Evolutionary conservation across 495 filamentous ascomycete genomes (phyloP), one percentile per base, ranked within the genome.

Genomic region (Penicillium pulvis): DNA sequence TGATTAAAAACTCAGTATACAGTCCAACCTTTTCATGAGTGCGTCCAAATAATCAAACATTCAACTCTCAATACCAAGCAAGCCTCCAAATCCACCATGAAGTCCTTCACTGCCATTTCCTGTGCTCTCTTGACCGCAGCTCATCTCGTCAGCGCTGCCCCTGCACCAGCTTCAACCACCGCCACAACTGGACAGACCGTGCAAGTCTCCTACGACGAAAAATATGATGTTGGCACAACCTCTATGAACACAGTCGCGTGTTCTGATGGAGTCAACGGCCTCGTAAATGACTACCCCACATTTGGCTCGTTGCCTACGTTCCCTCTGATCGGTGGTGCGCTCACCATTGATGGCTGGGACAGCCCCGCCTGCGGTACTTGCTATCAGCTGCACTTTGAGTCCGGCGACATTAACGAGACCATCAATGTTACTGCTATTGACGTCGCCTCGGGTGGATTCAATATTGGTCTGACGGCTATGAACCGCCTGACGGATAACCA

Each of bases 351-450:
- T 3, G 83, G 81, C 36, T 89, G 83, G 85, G 76, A 86, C 81
- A 75, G 68, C 57, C 36, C 66, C 16, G 75, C 74, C 60, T 93
- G 90, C 74, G 89, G 90, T 54, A 82, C 81, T 10, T 93, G 90
- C 80, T 93, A 85, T 75, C 53, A 71, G 46, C 71, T 90, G 47
- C 79, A 75, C 14, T 93, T 82, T 69, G 70, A 61, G 44, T 39
- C 53, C 42, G 69, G 57, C 47, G 56, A 53, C 23, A 39, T 66
- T 28, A 79, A 82, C 62, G 72, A 77, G 54, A 85, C 78, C 19
- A 80, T 93, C 73, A 80, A 85, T 64, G 71, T 93, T 9, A 75
- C 84, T 11, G 90, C 83, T 24, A 77, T 93, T 57, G 90, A 93
- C 73, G 75, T 84, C 53, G 78, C 84, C 10, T 75, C 60, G 0